Conservation (phyloP, 352 stramenopile genomes). For the Paralagenidium karlingii region DNA sequence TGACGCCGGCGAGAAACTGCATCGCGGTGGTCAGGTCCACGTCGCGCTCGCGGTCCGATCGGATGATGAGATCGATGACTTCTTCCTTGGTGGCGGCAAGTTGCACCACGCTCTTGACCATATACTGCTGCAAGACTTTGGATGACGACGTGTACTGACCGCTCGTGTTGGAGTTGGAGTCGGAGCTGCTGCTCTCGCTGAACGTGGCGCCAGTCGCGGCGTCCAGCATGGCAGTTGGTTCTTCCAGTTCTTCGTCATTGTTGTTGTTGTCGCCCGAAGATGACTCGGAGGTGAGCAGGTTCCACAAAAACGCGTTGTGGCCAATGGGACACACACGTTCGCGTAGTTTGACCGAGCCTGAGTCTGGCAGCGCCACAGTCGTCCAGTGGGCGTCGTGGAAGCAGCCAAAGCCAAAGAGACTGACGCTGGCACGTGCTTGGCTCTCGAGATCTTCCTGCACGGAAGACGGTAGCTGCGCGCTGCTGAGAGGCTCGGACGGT, state of each 20-base stretch:
- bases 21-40: constrained; percentile 38
- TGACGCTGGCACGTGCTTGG: constrained; percentile 45
- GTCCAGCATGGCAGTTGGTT: not conserved
- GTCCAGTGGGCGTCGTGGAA: constrained; percentile 13
- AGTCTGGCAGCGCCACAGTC: not conserved
- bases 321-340: constrained; percentile 54
- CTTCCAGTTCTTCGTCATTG: not conserved
- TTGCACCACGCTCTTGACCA: constrained; percentile 52
- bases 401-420: constrained; percentile 58
- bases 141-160: constrained; percentile 22
- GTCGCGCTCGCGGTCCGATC: constrained; percentile 33
- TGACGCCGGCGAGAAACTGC: constrained; percentile 58
- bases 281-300: constrained; percentile 29
- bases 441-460: constrained; percentile 44
- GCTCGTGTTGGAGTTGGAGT: not conserved
- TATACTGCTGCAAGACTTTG: constrained; percentile 58
- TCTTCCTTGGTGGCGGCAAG: constrained; percentile 49
- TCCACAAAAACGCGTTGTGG: constrained; percentile 47
- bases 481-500: too few species aligned
- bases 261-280: constrained; percentile 10
- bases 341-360: constrained; percentile 16
- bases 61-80: constrained; percentile 49
- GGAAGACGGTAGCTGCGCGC: not conserved
- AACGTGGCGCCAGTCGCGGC: not conserved
- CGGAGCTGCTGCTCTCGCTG: not conserved